Conservation (phyloP, 23 red algal species). For the Cyanidium caldarium region DNA sequence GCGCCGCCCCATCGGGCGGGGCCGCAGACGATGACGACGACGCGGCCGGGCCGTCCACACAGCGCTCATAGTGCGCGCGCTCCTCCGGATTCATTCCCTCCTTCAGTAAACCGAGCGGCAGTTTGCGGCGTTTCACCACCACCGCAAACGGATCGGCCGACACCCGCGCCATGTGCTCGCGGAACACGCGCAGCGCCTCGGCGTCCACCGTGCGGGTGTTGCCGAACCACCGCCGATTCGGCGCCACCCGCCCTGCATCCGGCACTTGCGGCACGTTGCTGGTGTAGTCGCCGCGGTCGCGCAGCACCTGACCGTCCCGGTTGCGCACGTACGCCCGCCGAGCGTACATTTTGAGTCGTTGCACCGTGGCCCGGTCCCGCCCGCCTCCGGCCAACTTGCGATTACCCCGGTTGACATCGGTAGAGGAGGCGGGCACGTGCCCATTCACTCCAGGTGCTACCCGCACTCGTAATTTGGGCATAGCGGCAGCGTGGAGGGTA, state of each 20-base stretch:
- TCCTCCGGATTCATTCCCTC: constrained; percentile 18
- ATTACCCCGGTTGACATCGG: constrained; percentile 45
- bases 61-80: not conserved
- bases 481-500: too few species aligned
- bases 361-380: constrained; percentile 49
- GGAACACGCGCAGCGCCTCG: constrained; percentile 38
- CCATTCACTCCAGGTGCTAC: constrained; percentile 1
- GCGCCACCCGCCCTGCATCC: constrained; percentile 68
- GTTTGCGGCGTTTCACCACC: constrained; percentile 46
- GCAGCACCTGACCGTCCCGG: constrained; percentile 41
- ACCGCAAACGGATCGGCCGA: constrained; percentile 54
- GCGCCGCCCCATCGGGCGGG: constrained; percentile 25
- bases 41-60: not conserved
- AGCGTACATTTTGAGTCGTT: constrained; percentile 67
- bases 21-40: not conserved
- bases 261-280: constrained; percentile 16
- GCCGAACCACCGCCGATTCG: constrained; percentile 93
- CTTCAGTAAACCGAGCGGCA: constrained; percentile 47
- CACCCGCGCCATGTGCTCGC: constrained; percentile 46
- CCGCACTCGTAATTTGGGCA: constrained; percentile 7
- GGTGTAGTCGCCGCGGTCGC: constrained; percentile 61
- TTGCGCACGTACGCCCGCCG: constrained; percentile 50
- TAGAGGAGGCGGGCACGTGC: constrained; percentile 3
- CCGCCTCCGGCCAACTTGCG: constrained; percentile 18
- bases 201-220: constrained; percentile 78